A percentile compares a stretch with the other conserved stretches of the same genome.
Evolutionary conservation across 2,329 filamentous ascomycete genomes (phyloP).

Genomic region (Meredithiella fracta): DNA sequence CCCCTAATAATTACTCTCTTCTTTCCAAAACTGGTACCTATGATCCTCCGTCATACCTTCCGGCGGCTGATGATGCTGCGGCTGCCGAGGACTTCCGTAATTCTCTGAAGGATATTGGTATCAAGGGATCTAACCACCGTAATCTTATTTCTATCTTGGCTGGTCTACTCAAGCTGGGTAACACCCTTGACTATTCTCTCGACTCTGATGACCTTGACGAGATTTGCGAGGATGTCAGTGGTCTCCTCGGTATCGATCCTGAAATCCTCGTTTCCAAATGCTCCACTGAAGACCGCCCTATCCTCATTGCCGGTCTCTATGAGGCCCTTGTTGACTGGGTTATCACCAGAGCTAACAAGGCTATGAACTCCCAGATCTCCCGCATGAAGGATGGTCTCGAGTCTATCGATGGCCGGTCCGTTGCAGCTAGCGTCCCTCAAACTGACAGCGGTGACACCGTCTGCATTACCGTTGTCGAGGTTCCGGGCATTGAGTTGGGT

Average conservation of each 20-base stretch:
- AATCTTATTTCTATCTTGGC: constrained; percentile 75
- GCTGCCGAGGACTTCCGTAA: constrained; percentile 84
- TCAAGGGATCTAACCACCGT: constrained; percentile 70
- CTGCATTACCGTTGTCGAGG: constrained; percentile 72
- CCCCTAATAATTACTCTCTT: constrained; percentile 59
- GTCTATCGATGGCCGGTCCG: constrained; percentile 46
- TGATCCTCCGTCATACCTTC: constrained; percentile 69
- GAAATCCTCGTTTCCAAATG: constrained; percentile 65
- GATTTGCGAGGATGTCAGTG: constrained; percentile 78
- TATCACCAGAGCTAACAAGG: constrained; percentile 69
- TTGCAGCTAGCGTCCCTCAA: constrained; percentile 19
- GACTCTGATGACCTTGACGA: constrained; percentile 74
- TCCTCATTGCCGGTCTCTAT: constrained; percentile 73
- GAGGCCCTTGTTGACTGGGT: constrained; percentile 94
- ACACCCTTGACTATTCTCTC: constrained; percentile 69
- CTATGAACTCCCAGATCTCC: constrained; percentile 62
- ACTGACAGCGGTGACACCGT: constrained; percentile 72
- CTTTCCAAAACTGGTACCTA: constrained; percentile 75
- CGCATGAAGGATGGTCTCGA: constrained; percentile 49
- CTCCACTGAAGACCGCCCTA: constrained; percentile 67
- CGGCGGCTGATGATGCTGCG: constrained; percentile 81
- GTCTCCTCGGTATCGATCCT: constrained; percentile 70
- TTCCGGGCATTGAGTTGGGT: constrained; percentile 62
- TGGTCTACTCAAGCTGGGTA: constrained; percentile 77
- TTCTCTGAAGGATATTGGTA: constrained; percentile 78